Conservation (phyloP, 495 filamentous ascomycete genomes). For the Apiosordaria backusii region DNA sequence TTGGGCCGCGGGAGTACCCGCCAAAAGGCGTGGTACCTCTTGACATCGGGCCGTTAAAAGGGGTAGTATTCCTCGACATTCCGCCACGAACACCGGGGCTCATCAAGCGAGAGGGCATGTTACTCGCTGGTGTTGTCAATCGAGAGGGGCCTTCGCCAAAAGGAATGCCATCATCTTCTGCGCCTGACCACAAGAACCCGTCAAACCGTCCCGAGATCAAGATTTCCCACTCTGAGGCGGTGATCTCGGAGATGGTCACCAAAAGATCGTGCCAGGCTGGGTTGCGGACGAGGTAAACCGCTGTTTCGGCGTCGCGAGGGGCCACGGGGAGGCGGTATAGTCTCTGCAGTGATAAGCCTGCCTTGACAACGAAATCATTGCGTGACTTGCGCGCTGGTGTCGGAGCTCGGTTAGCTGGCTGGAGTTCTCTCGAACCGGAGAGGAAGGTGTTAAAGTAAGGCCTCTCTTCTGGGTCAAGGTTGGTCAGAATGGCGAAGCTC, state of each 20-base stretch:
- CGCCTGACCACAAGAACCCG: conserved; percentile 94
- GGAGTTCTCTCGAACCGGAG: conserved; percentile 60
- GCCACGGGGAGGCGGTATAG: conserved; percentile 69
- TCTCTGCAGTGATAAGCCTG: conserved; percentile 72
- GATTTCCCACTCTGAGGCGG: conserved; percentile 90
- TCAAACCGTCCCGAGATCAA: conserved; percentile 94
- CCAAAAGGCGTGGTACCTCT: conserved; percentile 34
- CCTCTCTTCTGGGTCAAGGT: conserved; percentile 69
- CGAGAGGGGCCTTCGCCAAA: conserved; percentile 49
- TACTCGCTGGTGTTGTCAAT: conserved; percentile 50
- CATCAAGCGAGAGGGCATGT: conserved; percentile 36
- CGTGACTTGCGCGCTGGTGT: conserved; percentile 56
- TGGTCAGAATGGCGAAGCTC: conserved; percentile 87
- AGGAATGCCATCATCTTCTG: conserved; percentile 56
- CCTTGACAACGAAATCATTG: conserved; percentile 66
- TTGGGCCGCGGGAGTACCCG: conserved; percentile 40
- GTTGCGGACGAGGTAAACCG: conserved; percentile 85
- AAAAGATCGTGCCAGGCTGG: conserved; percentile 78
- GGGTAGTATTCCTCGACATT: conserved; percentile 34
- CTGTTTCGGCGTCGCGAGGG: conserved; percentile 80
- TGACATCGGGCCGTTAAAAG: conserved; percentile 26
- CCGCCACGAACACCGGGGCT: conserved; percentile 23
- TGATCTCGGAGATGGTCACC: conserved; percentile 81
- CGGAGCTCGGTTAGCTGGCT: conserved; percentile 52
- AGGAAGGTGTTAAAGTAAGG: conserved; percentile 75